Evolutionary conservation across 1,139 yeast genomes (phyloP), one percentile per base, ranked within the genome.

Genomic region (Sugiyamaella sp.): DNA sequence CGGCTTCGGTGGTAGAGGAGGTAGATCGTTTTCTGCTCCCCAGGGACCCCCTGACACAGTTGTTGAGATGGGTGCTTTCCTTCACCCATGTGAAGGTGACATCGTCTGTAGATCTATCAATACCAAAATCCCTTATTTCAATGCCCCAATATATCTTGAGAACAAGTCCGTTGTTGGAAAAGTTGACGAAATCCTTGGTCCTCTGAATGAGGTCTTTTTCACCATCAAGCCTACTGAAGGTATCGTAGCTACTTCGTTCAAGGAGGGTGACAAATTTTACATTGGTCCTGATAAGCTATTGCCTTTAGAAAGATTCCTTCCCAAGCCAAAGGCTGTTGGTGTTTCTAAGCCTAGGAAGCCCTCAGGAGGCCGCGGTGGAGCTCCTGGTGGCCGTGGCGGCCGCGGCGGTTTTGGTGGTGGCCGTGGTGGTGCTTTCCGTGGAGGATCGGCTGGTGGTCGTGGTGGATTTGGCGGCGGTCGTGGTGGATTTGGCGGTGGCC

Each of bases 141-240:
- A 95, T 75, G 99, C 99, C 25, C 99, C 99, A 70, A 91, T 95
- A 69, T 95, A 86, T 72, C 81, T 93, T 64, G 98, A 93, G 72
- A 93, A 93, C 80, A 75, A 75, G 79, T 87, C 96, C 27, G 95
- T 88, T 69, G 85, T 95, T 53, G 99, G 99, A 66, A 95, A 95
- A 74, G 96, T 95, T 56, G 99, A 95, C 71, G 99, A 95, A 78
- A 93, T 95, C 62, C 80, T 95, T 66, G 99, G 99, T 51, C 98
- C 99, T 52, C 77, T 95, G 71, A 93, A 93, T 71, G 99, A 95
- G 74, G 98, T 93, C 17, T 91, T 81, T 71, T 95, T 95, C 81
- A 95, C 99, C 49, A 84, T 95, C 65, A 93, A 95, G 76, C 93
- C 97, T 57, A 79, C 87, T 51, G 99, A 95, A 70, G 99, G 99